These are phyloP conservation scores for Acer negundo DNA, from an alignment of 345 rosid genomes.

Conservation along the genomic window DNA sequence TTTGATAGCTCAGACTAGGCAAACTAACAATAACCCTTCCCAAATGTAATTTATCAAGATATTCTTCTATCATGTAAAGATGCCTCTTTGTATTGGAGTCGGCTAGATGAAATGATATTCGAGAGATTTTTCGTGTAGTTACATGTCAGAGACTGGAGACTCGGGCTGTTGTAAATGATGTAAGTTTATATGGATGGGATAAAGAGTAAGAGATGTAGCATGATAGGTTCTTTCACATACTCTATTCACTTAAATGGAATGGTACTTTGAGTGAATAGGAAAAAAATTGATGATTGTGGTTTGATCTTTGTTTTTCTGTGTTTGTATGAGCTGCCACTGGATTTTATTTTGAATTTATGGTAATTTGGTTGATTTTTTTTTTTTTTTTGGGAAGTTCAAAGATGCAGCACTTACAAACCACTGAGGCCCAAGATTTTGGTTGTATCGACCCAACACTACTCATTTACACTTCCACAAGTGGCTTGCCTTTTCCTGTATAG, in stretches of 20 bases:
- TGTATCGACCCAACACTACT: too few species aligned
- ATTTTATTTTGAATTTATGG: background rate
- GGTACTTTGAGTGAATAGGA: background rate
- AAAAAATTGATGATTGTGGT: background rate
- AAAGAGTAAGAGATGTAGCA: background rate
- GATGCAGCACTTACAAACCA: too few species aligned
- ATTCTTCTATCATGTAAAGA: background rate
- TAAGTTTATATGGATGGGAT: background rate
- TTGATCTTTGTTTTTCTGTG: background rate
- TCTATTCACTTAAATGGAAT: background rate
- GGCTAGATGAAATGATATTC: background rate
- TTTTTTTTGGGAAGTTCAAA: too few species aligned
- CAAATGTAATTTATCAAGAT: background rate
- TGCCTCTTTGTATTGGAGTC: background rate
- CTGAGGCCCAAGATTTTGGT: too few species aligned
- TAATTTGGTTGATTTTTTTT: too few species aligned
- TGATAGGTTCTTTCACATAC: background rate
- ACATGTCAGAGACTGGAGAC: background rate
- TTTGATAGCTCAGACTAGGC: conserved; percentile 6
- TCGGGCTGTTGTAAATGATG: background rate
- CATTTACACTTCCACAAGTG: too few species aligned
- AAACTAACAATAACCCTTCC: background rate
- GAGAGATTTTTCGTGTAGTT: background rate
- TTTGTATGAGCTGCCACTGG: background rate
- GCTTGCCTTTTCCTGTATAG: too few species aligned